Conservation (phyloP, 805 yeast species). For the Trichomonascus vanleenenianus region DNA sequence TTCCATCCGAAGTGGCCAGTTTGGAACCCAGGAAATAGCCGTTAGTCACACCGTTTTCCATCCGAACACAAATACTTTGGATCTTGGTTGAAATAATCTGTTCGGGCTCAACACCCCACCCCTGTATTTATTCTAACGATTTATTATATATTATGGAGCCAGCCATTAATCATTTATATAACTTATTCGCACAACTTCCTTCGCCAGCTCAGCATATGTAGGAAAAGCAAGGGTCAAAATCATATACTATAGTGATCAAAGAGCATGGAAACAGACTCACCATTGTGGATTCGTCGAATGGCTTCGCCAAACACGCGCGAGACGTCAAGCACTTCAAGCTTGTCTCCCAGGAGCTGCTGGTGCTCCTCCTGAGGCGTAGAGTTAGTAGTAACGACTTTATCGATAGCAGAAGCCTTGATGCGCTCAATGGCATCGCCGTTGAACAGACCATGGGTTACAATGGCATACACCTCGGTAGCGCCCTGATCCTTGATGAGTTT, state of each 20-base stretch:
- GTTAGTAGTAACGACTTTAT: conserved; percentile 81
- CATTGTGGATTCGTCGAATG: conserved; percentile 91
- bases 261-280: conserved; percentile 89
- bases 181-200: too few relatives aligned
- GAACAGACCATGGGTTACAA: conserved; percentile 88
- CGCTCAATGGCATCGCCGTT: conserved; percentile 84
- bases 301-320: conserved; percentile 89
- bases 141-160: too few relatives aligned
- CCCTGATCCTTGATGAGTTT: conserved; percentile 88
- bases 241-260: conserved; percentile 57
- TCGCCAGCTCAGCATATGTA: too few relatives aligned
- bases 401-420: conserved; percentile 60
- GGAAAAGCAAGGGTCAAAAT: too few relatives aligned
- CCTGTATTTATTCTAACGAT: too few relatives aligned
- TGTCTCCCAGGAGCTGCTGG: conserved; percentile 43
- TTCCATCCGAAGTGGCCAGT: conserved; percentile 30
- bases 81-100: too few relatives aligned
- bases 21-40: conserved; percentile 25
- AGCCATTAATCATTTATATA: too few relatives aligned
- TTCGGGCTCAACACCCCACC: too few relatives aligned
- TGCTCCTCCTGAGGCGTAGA: conserved; percentile 79
- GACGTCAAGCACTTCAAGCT: conserved; percentile 78
- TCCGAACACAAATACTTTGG: too few relatives aligned
- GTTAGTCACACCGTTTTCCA: too few relatives aligned
- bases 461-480: conserved; percentile 74